phyloP scores from a whole-genome alignment of 129 eudicot species.

The Flaveria sonorensis region DNA sequence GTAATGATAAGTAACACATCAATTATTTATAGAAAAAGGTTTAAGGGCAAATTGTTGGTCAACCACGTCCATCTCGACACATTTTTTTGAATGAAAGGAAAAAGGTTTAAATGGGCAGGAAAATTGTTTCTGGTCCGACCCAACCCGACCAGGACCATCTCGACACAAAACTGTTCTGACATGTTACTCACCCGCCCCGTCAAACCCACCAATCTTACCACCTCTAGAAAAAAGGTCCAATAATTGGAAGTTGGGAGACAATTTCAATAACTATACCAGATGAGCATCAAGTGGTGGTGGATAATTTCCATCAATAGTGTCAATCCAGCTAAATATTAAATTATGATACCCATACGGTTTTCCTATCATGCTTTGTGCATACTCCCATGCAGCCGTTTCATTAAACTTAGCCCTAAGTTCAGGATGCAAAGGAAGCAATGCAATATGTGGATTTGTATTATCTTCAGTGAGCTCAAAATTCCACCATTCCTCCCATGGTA shows the following conservation, averaged over 20 bases:
- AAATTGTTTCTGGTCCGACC: not conserved
- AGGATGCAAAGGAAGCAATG: conserved; percentile 94
- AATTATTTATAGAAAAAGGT: not conserved
- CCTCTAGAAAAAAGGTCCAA: not conserved
- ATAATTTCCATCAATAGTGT: conserved; percentile 72
- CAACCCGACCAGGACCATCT: not conserved
- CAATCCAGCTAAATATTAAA: conserved; percentile 96
- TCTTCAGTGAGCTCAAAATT: conserved; percentile 79
- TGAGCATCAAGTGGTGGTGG: conserved; percentile 95
- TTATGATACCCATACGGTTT: conserved; percentile 88
- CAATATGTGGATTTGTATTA: conserved; percentile 86
- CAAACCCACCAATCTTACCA: not conserved
- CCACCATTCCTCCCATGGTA: conserved; percentile 99
- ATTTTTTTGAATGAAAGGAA: no score
- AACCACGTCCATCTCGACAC: no score
- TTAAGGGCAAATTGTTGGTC: no score
- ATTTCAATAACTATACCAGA: conserved; percentile 50
- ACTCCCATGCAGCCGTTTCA: conserved; percentile 96
- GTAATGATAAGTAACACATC: not conserved
- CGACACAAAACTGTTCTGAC: not conserved
- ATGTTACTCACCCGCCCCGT: not conserved
- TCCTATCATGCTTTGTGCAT: conserved; percentile 79
- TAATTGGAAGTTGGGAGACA: not conserved
- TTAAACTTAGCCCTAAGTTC: conserved; percentile 79
- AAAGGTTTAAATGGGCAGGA: not conserved